These are phyloP conservation scores for Penicillium canescens DNA, from an alignment of 495 filamentous ascomycete species.

Conservation along the genomic window DNA sequence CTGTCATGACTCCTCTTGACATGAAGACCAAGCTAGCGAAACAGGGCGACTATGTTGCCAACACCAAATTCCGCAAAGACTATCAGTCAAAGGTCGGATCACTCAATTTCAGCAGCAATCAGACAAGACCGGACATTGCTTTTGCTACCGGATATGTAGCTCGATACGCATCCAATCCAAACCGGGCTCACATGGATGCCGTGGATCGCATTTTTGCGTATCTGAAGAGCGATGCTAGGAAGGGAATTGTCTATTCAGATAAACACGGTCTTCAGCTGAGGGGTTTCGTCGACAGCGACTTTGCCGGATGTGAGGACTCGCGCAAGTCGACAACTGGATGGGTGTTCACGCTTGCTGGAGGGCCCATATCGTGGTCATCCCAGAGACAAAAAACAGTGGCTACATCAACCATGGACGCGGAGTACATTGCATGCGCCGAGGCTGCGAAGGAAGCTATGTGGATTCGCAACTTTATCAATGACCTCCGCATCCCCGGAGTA, in stretches of 20 bases:
- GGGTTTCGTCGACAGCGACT: constrained; percentile 3
- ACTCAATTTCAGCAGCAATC: constrained; percentile 3
- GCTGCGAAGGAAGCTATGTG: no score
- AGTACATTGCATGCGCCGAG: no score
- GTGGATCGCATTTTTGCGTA: not conserved
- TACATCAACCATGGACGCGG: no score
- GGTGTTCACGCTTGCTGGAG: constrained; percentile 1
- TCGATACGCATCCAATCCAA: constrained; percentile 1
- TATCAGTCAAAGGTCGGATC: constrained; percentile 3
- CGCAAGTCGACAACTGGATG: constrained; percentile 4
- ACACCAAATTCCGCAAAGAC: not conserved
- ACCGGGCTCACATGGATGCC: constrained; percentile 3
- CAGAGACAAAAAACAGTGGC: no score
- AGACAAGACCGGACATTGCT: constrained; percentile 1
- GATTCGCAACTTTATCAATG: no score
- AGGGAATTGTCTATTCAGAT: constrained; percentile 2
- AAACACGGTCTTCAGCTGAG: not conserved
- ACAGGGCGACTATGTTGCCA: not conserved
- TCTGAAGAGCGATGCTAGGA: not conserved
- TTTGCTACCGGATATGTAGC: not conserved
- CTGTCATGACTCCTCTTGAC: not conserved
- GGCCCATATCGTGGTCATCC: no score
- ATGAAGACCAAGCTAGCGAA: not conserved
- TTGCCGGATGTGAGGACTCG: constrained; percentile 3
- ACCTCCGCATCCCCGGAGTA: no score